These are phyloP conservation scores for Botryosphaeria dothidea DNA, from an alignment of 2,329 filamentous ascomycete genomes.

Conservation along the genomic window DNA sequence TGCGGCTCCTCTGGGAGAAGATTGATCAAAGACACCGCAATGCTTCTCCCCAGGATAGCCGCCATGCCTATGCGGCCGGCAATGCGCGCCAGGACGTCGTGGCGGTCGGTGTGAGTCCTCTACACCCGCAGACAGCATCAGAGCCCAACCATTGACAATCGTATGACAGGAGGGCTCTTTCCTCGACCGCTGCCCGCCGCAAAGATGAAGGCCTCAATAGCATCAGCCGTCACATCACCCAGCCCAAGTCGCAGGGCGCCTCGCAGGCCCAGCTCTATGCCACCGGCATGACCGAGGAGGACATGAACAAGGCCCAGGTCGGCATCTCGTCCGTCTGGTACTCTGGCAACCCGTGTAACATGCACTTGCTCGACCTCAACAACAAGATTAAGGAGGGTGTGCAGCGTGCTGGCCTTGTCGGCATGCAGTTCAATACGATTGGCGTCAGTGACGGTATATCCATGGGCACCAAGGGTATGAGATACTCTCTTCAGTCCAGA, in stretches of 20 bases:
- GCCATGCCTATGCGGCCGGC: slow-evolving; percentile 9
- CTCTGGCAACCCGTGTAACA: slow-evolving; percentile 97
- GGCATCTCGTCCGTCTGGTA: slow-evolving; percentile 99
- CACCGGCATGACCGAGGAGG: slow-evolving; percentile 79
- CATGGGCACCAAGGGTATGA: slow-evolving; percentile 98
- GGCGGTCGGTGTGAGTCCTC: slow-evolving; percentile 15
- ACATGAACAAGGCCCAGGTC: slow-evolving; percentile 96
- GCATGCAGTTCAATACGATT: slow-evolving; percentile 98
- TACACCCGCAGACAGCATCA: not conserved
- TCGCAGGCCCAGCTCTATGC: slow-evolving; percentile 99
- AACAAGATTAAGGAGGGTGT: slow-evolving; percentile 73
- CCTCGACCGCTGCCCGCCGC: slow-evolving; percentile 29
- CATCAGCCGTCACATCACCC: slow-evolving; percentile 81
- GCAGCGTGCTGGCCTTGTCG: slow-evolving; percentile 75
- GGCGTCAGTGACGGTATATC: slow-evolving; percentile 97
- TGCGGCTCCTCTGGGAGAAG: not conserved
- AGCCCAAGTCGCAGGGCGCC: slow-evolving; percentile 96
- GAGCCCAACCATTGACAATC: slow-evolving; percentile 1
- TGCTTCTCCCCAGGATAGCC: slow-evolving; percentile 17
- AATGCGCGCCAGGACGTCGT: slow-evolving; percentile 11
- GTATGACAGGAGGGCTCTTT: slow-evolving; percentile 15
- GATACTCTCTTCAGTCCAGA: slow-evolving; percentile 89
- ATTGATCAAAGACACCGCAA: not conserved
- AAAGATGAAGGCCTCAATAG: slow-evolving; percentile 62
- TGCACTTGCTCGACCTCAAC: slow-evolving; percentile 93